Evolutionary conservation across 805 yeast genomes (phyloP), one percentile per base, ranked within the genome.

Genomic region (Pichia deserticola): DNA sequence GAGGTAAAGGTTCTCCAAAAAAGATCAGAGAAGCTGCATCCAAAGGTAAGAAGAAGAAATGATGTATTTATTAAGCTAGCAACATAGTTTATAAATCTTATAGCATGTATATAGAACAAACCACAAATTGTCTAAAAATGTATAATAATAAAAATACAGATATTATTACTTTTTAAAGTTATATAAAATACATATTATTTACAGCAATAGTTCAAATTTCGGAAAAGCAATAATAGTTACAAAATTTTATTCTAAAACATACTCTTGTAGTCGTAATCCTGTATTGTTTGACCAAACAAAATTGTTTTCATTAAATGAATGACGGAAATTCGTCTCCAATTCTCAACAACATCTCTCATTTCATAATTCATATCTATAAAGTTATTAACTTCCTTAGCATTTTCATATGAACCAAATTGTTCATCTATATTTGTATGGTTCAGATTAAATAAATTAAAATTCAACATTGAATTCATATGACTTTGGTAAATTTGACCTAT

Each of bases 1-100:
- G 93, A 79, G 90, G 88, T 68, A 86, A 86, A 68, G 90, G 92
- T 66, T 89, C 93, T 11, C 95, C 93, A 59, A 79, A 82, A 73
- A 86, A 86, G 74, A 79, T 76, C 69, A 77, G 74, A 59, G 77
- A 73, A 56, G 71, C 69, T 28, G 68, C 68, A 30, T 51, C 48
- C 9, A 68, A 68, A 50, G 32, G 32, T 28, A 69, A 68, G 50
- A 68, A 69, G 60, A 76, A 75, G 69, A 76, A 75, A 69, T 60
- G 41, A 27, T 28, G 8, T 39, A 28, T 25, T 12, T 33, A 12
- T 6, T 9, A 1, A 28, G 15, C 20, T 20, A 20, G 20, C 20
- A 20, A 20, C 20, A 20, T 2, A 20, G 2, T 20, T 20, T 20
- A 20, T 20, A 20, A 20, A 20, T 20, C 20, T 20, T 3, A 8